phyloP scores from a whole-genome alignment of 129 eudicot species.

The Helianthus annuus region HanXRQr2.0-SUNRISE NC_035445.2:172348433-172348932 shows the following conservation, averaged over 20 bases:
- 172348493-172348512: constrained; percentile 80
- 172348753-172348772: not conserved
- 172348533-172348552: constrained; percentile 60
- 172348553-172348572: constrained; percentile 31
- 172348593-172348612: not conserved
- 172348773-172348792: not conserved
- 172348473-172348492: constrained; percentile 85
- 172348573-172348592: not conserved
- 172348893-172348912: no score
- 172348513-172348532: constrained; percentile 82
- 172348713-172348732: not conserved
- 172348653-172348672: not conserved
- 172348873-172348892: not conserved
- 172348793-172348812: no score
- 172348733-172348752: not conserved
- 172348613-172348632: not conserved
- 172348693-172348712: not conserved
- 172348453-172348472: constrained; percentile 82
- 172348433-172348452: constrained; percentile 70
- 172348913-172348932: no score
- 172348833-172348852: no score
- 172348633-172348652: not conserved
- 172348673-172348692: not conserved
- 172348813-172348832: no score
- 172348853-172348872: not conserved